Evolutionary conservation across 306 rosid genomes (phyloP), one percentile per base, ranked within the genome.

Genomic region (Cicer bijugum): DNA sequence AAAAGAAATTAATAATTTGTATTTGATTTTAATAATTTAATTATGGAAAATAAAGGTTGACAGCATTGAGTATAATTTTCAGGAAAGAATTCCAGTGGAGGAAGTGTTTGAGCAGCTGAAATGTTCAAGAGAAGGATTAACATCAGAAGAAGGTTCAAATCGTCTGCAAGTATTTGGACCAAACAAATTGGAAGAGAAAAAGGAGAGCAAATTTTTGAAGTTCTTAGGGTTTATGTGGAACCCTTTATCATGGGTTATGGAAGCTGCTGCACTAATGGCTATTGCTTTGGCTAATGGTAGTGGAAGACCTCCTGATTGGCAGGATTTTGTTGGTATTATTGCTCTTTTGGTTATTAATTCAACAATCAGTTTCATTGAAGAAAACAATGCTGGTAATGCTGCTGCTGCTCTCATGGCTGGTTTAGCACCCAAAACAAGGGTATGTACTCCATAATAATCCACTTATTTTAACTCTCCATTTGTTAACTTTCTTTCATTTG

Each of bases 401-500:
- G 99, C 99, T 78, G 99, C 99, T 39, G 99, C 99, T 58, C 99
- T 95, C 10, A 95, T 95, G 99, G 99, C 99, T 55, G 97, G 97
- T 85, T 93, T 95, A 76, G 99, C 99, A 43, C 99, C 99, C 72
- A 95, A 91, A 78, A 91, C 99, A 62, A 95, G 89, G 97, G 99
- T 94, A 59, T 28, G 5, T 28, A 28, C 5, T 28, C 5, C 35
- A 28, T 4, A 28, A 28, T 3, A 28, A 28, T 28, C 5, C 35
- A 3, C 35, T 28, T 23, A 23, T 3, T 23, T 23, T 23, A 23
- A 23, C 33, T 23, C 33, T 23, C 33, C 33, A 23, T 23, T 23
- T 23, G 33, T 23, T 23, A 23, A 23, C 33, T 23, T 23, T 23
- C 3, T 23, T 2, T 23, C 33, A 23, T 23, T 23, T 23, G 4